A percentile compares a stretch with the other conserved stretches of the same genome.
These are phyloP conservation scores for Glebionis coronaria DNA, from an alignment of 129 eudicot species.

Conservation along the genomic window DNA sequence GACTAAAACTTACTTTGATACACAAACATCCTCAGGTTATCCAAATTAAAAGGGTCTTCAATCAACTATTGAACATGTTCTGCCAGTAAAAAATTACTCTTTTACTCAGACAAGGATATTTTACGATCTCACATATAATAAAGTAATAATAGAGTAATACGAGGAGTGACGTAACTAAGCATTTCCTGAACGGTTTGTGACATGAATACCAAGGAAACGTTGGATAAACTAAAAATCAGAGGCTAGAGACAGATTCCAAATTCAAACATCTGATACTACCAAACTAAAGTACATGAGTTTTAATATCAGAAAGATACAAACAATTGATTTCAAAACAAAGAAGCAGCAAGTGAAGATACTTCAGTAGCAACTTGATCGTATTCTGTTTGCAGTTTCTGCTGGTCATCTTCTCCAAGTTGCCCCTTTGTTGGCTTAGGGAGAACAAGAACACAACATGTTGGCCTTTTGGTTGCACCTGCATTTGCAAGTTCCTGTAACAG, in stretches of 20 bases:
- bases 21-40: too few species aligned
- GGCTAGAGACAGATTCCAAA: background rate
- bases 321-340: constrained; percentile 53
- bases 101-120: too few species aligned
- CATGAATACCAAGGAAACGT: background rate
- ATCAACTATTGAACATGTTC: too few species aligned
- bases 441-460: constrained; percentile 93
- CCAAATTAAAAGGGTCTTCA: too few species aligned
- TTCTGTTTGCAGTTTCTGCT: constrained; percentile 72
- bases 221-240: background rate
- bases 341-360: constrained; percentile 50
- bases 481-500: constrained; percentile 87
- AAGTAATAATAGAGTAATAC: too few species aligned
- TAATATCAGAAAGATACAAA: constrained; percentile 16
- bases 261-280: constrained; percentile 11
- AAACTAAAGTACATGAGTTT: constrained; percentile 11
- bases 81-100: too few species aligned
- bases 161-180: background rate
- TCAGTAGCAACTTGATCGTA: constrained; percentile 79
- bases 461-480: constrained; percentile 97
- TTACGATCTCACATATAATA: too few species aligned
- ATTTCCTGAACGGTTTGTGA: background rate
- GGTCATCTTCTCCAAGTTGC: constrained; percentile 63
- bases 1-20: too few species aligned
- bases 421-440: constrained; percentile 82